These are phyloP conservation scores for Aphanomyces cochlioides DNA, from an alignment of 352 stramenopile genomes.

Conservation along the genomic window DNA sequence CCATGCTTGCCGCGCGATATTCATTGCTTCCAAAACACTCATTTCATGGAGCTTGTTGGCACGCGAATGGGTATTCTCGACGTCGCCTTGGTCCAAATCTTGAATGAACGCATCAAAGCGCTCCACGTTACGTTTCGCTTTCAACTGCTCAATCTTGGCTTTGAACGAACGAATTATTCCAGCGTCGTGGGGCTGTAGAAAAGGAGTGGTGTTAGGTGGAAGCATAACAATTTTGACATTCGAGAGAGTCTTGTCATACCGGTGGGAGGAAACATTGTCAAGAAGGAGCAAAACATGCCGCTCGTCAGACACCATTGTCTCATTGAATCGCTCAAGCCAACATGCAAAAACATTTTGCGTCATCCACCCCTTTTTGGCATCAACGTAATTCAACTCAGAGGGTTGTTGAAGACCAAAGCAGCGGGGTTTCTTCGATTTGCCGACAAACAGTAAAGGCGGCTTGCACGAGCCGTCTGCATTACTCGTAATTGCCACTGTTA, in stretches of 20 bases:
- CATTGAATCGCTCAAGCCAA: not conserved
- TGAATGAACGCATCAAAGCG: no score
- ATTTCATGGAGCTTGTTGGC: no score
- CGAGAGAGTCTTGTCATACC: not conserved
- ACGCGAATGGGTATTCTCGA: no score
- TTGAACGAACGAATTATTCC: not conserved
- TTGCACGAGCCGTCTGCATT: not conserved
- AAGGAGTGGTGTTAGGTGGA: not conserved
- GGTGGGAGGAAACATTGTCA: not conserved
- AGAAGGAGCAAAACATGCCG: not conserved
- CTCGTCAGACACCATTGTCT: not conserved
- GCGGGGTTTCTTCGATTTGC: not conserved
- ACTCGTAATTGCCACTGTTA: not conserved
- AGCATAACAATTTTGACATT: not conserved
- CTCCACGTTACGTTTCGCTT: no score
- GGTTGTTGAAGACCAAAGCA: not conserved
- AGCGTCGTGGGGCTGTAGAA: not conserved
- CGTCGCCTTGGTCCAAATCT: no score
- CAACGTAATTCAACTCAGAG: not conserved
- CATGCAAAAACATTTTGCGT: not conserved
- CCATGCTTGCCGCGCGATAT: no score
- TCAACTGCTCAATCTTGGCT: no score
- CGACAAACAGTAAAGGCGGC: not conserved
- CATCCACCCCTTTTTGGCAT: not conserved
- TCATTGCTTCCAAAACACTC: no score